These are phyloP conservation scores for Lipomyces japonicus DNA, from an alignment of 805 yeast species.

Conservation along the genomic window DNA sequence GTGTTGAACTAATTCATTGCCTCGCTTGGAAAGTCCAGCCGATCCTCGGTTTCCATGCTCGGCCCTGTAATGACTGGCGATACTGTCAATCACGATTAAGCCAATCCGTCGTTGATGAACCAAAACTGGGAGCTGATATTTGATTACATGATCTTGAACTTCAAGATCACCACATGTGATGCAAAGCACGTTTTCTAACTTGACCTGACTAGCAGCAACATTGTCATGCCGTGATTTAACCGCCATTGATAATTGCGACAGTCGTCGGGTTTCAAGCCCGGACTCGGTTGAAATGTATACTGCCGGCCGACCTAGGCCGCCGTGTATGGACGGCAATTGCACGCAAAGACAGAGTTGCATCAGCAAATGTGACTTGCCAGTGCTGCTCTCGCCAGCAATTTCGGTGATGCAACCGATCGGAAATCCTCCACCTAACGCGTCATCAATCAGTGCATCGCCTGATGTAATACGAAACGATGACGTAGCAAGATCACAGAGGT, in stretches of 20 bases:
- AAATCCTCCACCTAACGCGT: conserved; percentile 43
- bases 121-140: conserved; percentile 64
- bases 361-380: conserved; percentile 80
- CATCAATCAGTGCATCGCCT: conserved; percentile 52
- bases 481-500: not conserved
- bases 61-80: conserved; percentile 71
- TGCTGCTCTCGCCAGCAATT: conserved; percentile 67
- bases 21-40: conserved; percentile 15
- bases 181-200: conserved; percentile 45
- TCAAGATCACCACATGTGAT: conserved; percentile 65
- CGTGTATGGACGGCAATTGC: conserved; percentile 47
- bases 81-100: conserved; percentile 70
- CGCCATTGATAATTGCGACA: conserved; percentile 47
- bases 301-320: conserved; percentile 49
- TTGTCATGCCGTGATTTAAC: conserved; percentile 25
- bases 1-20: conserved; percentile 38
- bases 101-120: conserved; percentile 45
- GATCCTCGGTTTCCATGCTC: conserved; percentile 37
- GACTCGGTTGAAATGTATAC: conserved; percentile 80
- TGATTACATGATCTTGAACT: conserved; percentile 66
- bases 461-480: conserved; percentile 44
- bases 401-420: conserved; percentile 60
- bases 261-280: conserved; percentile 60
- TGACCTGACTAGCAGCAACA: conserved; percentile 22
- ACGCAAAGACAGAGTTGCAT: conserved; percentile 61